Conservation (phyloP, 2,329 filamentous ascomycete genomes). For the Phaeosphaeriaceae sp. region DNA sequence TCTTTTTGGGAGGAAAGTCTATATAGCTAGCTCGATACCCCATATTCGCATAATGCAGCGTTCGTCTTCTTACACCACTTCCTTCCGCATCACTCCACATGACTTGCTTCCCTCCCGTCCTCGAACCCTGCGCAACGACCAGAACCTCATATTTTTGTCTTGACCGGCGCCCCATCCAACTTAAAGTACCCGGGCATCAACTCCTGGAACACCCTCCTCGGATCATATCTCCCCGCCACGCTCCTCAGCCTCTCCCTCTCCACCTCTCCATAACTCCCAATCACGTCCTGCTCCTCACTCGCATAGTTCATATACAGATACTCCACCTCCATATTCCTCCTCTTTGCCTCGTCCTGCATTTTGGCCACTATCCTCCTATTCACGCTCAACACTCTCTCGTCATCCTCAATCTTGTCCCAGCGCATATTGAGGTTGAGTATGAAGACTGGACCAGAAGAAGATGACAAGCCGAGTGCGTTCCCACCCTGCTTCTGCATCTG, state of each 20-base stretch:
- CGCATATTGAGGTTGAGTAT: slow-evolving; percentile 19
- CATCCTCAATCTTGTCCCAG: slow-evolving; percentile 27
- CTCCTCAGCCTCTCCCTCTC: slow-evolving; percentile 26
- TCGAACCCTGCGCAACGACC: too few relatives aligned
- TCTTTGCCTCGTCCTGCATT: slow-evolving; percentile 2
- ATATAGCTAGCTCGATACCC: slow-evolving; percentile 1
- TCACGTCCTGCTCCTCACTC: slow-evolving; percentile 49
- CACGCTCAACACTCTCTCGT: slow-evolving; percentile 19
- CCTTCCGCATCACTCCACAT: background rate
- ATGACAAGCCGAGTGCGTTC: slow-evolving; percentile 28
- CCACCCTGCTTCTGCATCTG: slow-evolving; percentile 29
- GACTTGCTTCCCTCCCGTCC: background rate
- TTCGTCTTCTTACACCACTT: background rate
- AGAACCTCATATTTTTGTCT: too few relatives aligned
- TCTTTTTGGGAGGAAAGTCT: background rate
- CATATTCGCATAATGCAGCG: background rate
- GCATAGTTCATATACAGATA: slow-evolving; percentile 56
- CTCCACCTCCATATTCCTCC: slow-evolving; percentile 3
- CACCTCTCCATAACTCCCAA: slow-evolving; percentile 50
- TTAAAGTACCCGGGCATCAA: slow-evolving; percentile 14
- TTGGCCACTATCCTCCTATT: slow-evolving; percentile 13
- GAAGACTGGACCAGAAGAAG: slow-evolving; percentile 17
- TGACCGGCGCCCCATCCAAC: slow-evolving; percentile 8
- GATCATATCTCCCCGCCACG: slow-evolving; percentile 14
- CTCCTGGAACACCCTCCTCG: slow-evolving; percentile 10